Conservation (phyloP, 2,329 filamentous ascomycete genomes). For the Tolypocladium sp. region DNA sequence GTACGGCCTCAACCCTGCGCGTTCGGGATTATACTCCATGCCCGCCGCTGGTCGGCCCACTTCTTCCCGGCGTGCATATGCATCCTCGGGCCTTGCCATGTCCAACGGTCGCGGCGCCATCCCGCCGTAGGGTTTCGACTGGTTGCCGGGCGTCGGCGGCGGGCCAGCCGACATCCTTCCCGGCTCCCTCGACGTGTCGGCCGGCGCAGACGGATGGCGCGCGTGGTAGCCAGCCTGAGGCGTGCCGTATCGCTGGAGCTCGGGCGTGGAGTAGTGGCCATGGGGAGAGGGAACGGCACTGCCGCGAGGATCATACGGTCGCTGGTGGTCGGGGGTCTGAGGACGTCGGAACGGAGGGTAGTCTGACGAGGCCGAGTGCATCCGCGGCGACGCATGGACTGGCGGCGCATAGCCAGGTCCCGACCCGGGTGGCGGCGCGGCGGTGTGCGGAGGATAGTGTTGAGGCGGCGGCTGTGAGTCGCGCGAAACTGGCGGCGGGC, state of each 20-base stretch:
- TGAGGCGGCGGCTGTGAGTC: slow-evolving; percentile 29
- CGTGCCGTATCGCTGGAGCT: slow-evolving; percentile 49
- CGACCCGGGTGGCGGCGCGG: slow-evolving; percentile 25
- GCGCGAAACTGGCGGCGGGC: slow-evolving; percentile 33
- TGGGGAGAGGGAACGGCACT: slow-evolving; percentile 38
- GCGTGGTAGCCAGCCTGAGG: slow-evolving; percentile 43
- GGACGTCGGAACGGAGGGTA: slow-evolving; percentile 57
- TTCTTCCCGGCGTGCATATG: slow-evolving; percentile 43
- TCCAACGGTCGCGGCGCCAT: slow-evolving; percentile 38
- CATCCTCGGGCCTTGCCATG: slow-evolving; percentile 30
- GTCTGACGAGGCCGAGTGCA: slow-evolving; percentile 46
- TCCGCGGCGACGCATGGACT: slow-evolving; percentile 46
- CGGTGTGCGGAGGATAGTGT: slow-evolving; percentile 31
- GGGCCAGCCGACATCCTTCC: slow-evolving; percentile 28
- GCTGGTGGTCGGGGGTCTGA: slow-evolving; percentile 62
- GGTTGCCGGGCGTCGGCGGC: slow-evolving; percentile 41
- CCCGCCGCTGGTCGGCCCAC: slow-evolving; percentile 23
- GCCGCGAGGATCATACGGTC: slow-evolving; percentile 41
- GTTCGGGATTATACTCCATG: slow-evolving; percentile 45
- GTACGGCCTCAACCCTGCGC: slow-evolving; percentile 31
- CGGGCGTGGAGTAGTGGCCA: slow-evolving; percentile 45
- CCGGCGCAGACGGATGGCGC: slow-evolving; percentile 37
- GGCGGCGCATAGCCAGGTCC: slow-evolving; percentile 37
- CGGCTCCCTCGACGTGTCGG: slow-evolving; percentile 33
- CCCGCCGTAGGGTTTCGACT: slow-evolving; percentile 38